These are phyloP conservation scores for Cronartium ribicola DNA, from an alignment of 1,284 basidiomycete genomes.

Conservation along the genomic window DNA sequence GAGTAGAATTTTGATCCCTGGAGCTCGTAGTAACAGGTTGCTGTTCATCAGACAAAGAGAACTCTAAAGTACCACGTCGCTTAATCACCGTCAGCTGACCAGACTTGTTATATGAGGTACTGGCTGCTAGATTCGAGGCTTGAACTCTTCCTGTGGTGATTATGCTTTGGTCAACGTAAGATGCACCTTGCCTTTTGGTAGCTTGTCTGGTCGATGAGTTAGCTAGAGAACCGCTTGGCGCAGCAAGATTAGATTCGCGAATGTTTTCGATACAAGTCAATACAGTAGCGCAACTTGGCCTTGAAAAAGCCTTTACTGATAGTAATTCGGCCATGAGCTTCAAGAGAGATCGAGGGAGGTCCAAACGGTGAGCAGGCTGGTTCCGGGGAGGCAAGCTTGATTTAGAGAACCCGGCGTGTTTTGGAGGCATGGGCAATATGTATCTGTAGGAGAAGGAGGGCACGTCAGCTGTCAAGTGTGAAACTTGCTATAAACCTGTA, in stretches of 20 bases:
- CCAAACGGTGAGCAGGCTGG: constrained; percentile 61
- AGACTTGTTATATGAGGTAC: neutral
- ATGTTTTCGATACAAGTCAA: constrained; percentile 56
- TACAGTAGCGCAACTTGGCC: constrained; percentile 71
- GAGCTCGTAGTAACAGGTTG: too few relatives aligned
- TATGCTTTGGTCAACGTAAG: too few relatives aligned
- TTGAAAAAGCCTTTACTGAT: constrained; percentile 59
- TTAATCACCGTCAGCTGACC: constrained; percentile 1
- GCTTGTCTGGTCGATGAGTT: neutral
- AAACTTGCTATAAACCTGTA: too few relatives aligned
- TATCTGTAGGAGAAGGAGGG: neutral
- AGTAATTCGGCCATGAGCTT: constrained; percentile 68
- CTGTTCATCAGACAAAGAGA: neutral
- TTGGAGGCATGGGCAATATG: neutral
- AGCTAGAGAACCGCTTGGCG: neutral
- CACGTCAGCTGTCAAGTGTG: neutral
- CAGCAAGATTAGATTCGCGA: neutral
- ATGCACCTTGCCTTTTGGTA: neutral
- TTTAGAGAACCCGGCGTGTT: neutral
- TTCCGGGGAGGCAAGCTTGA: neutral
- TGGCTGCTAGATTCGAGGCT: neutral
- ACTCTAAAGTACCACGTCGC: neutral
- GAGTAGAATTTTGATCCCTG: too few relatives aligned
- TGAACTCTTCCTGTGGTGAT: neutral
- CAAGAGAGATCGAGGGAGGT: constrained; percentile 65